Evolutionary conservation across 805 yeast genomes (phyloP), one percentile per base, ranked within the genome.

Genomic region (Monosporozyma solicola): DNA sequence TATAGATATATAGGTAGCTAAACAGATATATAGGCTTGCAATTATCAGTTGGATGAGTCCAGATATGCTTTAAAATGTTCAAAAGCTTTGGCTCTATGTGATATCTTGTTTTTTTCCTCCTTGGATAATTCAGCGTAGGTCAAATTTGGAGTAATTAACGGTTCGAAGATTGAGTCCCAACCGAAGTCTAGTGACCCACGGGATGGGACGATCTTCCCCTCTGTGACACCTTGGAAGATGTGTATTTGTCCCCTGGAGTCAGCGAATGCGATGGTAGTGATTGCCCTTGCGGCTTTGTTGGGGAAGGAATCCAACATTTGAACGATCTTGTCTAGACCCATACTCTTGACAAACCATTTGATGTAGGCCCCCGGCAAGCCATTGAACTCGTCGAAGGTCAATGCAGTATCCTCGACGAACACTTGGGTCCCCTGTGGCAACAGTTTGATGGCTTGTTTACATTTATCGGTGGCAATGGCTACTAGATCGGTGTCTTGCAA

Each of bases 361-460:
- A 83, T 80, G 59, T 89, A 88, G 1, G 98, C 98, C 25, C 99
- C 99, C 3, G 99, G 99, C 49, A 94, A 77, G 15, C 83, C 85
- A 51, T 86, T 83, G 64, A 85, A 76, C 1, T 95, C 96, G 49
- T 78, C 78, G 69, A 86, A 94, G 3, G 85, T 87, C 41, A 94
- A 77, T 50, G 96, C 91, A 0, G 99, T 94, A 63, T 94, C 99
- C 66, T 94, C 99, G 3, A 91, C 97, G 53, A 94, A 75, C 0
- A 89, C 97, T 0, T 98, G 92, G 0, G 53, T 56, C 6, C 95
- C 94, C 2, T 74, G 66, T 3, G 80, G 70, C 8, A 79, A 64
- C 11, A 68, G 63, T 5, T 92, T 85, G 2, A 96, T 96, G 11
- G 83, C 76, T 61, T 75, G 70, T 31, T 60, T 71, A 53, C 95